These are phyloP conservation scores for Prunus kanzakura DNA, from an alignment of 306 rosid species.

Conservation along the genomic window DNA sequence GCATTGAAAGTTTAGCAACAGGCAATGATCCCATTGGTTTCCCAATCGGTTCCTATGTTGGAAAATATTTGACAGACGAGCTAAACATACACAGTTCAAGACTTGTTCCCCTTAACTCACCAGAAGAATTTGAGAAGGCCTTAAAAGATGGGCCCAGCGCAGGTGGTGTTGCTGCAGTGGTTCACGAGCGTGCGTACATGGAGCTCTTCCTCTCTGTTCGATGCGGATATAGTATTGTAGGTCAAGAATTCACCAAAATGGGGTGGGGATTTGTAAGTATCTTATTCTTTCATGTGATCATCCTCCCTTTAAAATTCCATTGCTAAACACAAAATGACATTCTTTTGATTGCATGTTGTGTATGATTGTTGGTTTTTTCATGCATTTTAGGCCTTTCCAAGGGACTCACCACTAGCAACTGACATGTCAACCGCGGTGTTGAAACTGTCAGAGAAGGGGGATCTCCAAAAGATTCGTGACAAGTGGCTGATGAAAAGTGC, in stretches of 20 bases:
- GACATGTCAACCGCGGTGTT: conserved; percentile 27
- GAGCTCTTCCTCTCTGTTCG: conserved; percentile 69
- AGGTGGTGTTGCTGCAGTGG: conserved; percentile 66
- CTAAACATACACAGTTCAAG: no score
- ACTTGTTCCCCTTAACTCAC: no score
- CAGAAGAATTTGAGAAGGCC: conserved; percentile 12
- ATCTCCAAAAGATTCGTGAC: conserved; percentile 30
- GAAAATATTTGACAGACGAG: conserved; percentile 27
- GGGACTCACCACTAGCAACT: conserved; percentile 64
- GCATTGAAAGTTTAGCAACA: conserved; percentile 18
- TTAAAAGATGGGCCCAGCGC: conserved; percentile 46
- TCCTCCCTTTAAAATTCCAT: no score
- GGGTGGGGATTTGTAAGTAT: conserved; percentile 81
- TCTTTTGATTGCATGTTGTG: background rate
- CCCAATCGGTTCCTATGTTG: conserved; percentile 43
- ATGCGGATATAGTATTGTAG: conserved; percentile 35
- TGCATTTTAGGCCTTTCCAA: conserved; percentile 53
- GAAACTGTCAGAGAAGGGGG: conserved; percentile 22
- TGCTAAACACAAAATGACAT: no score
- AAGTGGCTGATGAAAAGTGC: conserved; percentile 32
- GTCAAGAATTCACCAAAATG: conserved; percentile 44
- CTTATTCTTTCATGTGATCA: no score
- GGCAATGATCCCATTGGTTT: conserved; percentile 57
- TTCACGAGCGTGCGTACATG: conserved; percentile 60
- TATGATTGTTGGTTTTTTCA: background rate